Base-by-base conservation (phyloP, 2,329 filamentous ascomycete genomes). In the Colletotrichum abscissum region DNA sequence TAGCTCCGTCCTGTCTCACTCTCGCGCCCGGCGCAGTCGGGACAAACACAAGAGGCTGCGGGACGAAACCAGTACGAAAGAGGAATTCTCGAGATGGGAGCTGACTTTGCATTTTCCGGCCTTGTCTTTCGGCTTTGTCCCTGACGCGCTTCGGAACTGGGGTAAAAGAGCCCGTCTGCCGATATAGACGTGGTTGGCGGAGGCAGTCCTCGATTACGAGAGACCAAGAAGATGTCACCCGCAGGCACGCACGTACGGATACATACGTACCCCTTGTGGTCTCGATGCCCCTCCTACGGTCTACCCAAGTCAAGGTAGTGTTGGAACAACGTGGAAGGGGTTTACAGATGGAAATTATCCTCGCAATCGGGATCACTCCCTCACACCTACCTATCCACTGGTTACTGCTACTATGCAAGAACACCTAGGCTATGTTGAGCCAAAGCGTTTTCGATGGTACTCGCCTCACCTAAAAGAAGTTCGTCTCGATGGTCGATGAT, bases 111-210 rank as follows among this genome's bases (percentile, higher is more conserved):
- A 33, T 63, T 63, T 33, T 46, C 24, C 46, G 24, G n/a, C 33
- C 7, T 19, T 33, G 35, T 35, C 64, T 69, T 60, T 69, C 67
- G 67, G 67, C 67, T 60, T 60, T 60, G 60, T 65, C 63, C 59
- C 22, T 38, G 33, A 59, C 54, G 35, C n/a, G 30, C 22, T 69
- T 63, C 46, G 67, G 67, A 69, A 28, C 65, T 28, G 67, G 38
- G 49, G 59, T 52, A 64, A 35, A 52, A 38, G 9, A 52, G 16
- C 22, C 30, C 33, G 14, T 42, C 38, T 42, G 38, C 38, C 38
- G 38, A 42, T 19, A 42, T 42, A 42, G 38, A 42, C 16, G 38
- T 42, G 38, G 38, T 42, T 42, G 38, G 38, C 38, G 38, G 16
- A 7, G 38, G 38, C 38, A 42, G 38, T 42, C 38, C 38, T 42